Conservation (phyloP, 495 filamentous ascomycete species). For the Annulohypoxylon nitens region DNA sequence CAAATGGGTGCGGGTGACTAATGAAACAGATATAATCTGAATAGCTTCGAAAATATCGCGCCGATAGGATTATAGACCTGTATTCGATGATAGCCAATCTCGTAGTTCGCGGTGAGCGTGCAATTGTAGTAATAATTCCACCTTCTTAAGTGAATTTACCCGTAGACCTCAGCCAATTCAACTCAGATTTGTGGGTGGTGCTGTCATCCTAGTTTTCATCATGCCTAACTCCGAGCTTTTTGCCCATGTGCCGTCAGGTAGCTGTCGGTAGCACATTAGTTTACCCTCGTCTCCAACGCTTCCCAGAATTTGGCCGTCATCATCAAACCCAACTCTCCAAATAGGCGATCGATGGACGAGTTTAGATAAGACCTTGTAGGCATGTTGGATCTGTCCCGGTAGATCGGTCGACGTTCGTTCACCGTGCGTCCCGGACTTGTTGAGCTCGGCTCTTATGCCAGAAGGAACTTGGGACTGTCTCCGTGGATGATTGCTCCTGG, state of each 20-base stretch:
- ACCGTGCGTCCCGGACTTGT: constrained; percentile 59
- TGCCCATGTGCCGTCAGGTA: constrained; percentile 66
- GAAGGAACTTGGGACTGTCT: constrained; percentile 55
- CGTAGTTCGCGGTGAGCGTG: no score
- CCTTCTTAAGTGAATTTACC: no score
- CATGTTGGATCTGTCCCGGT: constrained; percentile 62
- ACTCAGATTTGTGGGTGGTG: constrained; percentile 38
- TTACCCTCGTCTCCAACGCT: constrained; percentile 73
- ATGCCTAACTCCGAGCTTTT: constrained; percentile 67
- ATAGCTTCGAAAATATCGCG: no score
- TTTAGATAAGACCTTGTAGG: constrained; percentile 63
- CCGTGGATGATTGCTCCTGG: constrained; percentile 34
- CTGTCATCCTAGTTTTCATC: constrained; percentile 63
- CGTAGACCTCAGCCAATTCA: constrained; percentile 1
- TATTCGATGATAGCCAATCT: no score
- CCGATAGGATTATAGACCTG: no score
- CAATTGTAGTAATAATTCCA: no score
- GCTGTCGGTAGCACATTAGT: constrained; percentile 68
- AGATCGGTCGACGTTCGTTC: constrained; percentile 52
- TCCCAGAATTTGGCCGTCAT: constrained; percentile 70
- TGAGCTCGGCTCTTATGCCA: constrained; percentile 71
- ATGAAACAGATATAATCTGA: no score
- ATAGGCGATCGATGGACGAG: constrained; percentile 69
- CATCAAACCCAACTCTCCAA: constrained; percentile 72
- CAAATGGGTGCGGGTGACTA: no score